Evolutionary conservation across 2,329 filamentous ascomycete genomes (phyloP), one percentile per base, ranked within the genome.

Genomic region (Ceratocystiopsis sp.): DNA sequence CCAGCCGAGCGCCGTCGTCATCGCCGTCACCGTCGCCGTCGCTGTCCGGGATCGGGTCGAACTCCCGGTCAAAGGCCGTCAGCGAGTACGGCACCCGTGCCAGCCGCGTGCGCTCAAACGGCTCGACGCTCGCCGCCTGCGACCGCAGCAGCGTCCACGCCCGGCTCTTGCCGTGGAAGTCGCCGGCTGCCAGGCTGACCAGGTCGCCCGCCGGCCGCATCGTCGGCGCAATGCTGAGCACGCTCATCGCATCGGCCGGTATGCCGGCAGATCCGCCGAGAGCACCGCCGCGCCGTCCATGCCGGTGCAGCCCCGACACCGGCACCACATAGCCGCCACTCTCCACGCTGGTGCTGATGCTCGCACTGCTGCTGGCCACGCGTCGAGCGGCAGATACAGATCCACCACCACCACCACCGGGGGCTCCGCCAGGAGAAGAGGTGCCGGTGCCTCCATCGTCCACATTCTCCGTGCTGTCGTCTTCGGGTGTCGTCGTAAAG

Each of bases 181-280:
- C 77, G 37, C 84, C 82, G 11, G 76, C 77, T 38, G 94, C 71
- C 17, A 95, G 67, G 54, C 87, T 93, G 46, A 86, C 86, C 21
- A 84, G 72, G 50, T 95, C 86, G 4, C 76, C 77, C 1, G 68
- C 69, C 16, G 67, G 71, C 35, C 69, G 77, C 61, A 68, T 63
- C 7, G 71, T 80, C 0, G 78, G 77, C 32, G 74, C 71, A 53
- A 73, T 72, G 61, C 79, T 84, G 59, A 68, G 68, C 45, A 84
- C 57, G 55, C 80, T 84, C 50, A 72, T 73, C 45, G 83, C 58
- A 54, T 80, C 84, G 48, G 71, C 72, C 41, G 79, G 75, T 41
- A 57, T 64, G 50, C 79, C 12, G 70, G 35, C 54, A 52, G 38
- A 11, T 8, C 25, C 25, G 9, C 54, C 48, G 52, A 33, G n/a